Evolutionary conservation across 495 filamentous ascomycete genomes (phyloP).

Genomic region (Trichoderma erinaceum): DNA sequence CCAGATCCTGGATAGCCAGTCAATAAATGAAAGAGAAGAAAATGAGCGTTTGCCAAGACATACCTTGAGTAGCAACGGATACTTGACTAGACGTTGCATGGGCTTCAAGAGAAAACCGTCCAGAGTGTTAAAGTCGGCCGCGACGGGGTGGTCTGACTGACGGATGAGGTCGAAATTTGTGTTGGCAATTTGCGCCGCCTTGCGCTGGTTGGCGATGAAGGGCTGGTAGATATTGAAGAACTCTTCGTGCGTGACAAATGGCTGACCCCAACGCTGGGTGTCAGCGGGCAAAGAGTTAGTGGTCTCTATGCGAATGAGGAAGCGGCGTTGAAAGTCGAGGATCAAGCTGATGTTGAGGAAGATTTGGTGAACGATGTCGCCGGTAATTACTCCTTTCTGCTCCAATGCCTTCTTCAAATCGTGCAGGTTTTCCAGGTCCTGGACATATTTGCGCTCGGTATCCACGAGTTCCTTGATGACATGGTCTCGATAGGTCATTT

Average conservation of each 20-base stretch:
- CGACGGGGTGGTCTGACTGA: conserved; percentile 47
- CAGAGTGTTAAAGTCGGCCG: conserved; percentile 56
- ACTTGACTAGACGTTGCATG: conserved; percentile 91
- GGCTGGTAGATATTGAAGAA: conserved; percentile 87
- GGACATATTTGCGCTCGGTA: conserved; percentile 97
- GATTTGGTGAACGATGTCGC: conserved; percentile 88
- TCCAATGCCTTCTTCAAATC: conserved; percentile 87
- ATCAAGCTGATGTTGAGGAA: conserved; percentile 94
- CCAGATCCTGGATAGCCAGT: conserved; percentile 59
- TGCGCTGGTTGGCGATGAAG: conserved; percentile 89
- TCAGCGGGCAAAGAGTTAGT: conserved; percentile 75
- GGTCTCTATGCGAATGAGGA: conserved; percentile 91
- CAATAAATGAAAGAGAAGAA: background rate
- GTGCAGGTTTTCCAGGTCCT: conserved; percentile 90
- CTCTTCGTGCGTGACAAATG: conserved; percentile 72
- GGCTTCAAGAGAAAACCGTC: conserved; percentile 93
- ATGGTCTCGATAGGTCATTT: conserved; percentile 76
- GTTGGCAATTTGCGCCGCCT: conserved; percentile 56
- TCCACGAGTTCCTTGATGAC: conserved; percentile 85
- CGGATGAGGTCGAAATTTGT: conserved; percentile 58
- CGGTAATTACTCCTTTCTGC: conserved; percentile 77
- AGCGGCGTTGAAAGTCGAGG: conserved; percentile 89
- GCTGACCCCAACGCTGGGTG: conserved; percentile 82
- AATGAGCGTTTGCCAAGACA: conserved; percentile 20
- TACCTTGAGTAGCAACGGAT: conserved; percentile 84